Base-by-base conservation (phyloP, 148 eudicot genomes). In the Selenicereus undatus region DNA sequence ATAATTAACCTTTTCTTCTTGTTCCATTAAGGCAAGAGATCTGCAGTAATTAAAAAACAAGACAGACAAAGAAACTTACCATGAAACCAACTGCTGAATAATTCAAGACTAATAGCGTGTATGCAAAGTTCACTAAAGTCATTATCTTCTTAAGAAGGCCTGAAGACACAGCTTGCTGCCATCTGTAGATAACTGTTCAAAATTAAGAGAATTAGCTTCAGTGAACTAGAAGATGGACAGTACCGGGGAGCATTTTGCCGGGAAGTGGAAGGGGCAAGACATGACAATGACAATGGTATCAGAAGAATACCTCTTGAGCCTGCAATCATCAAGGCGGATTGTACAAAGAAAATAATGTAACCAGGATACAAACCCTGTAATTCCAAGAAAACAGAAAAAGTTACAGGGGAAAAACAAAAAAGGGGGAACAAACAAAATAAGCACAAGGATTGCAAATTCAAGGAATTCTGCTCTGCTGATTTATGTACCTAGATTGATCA, bases 351-450 rank as follows among this genome's bases (percentile, higher is more conserved):
- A 79, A 96, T 87, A 54, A 96, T 80, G 90, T 96, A 96, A 43
- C 99, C 98, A 39, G 98, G 98, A 89, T 96, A 96, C 52, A 96
- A 52, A 77, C 98, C 99, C 98, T 96, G 90, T 62, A 73, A 79
- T 81, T 58, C 35, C 64, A 76, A 17, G 45, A 79, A 79, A 35
- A 74, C 79, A 45, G 35, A 80, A 72, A 22, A 8, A 48, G 14
- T 0, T 48, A 42, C 13, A 48, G 66, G 36, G 60, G 21, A 11
- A 69, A 39, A 39, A 39, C 43, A 39, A 39, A 36, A 71, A 56
- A 22, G 20, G 7, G 7, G 8, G 21, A 18, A 16, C 7, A 20
- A 56, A 18, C 13, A 4, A 56, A 56, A 16, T 56, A 56, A 64
- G 14, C 69, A n/a, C 22, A 0, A 22, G 29, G 71, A 66, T 12